Conservation (phyloP, 371 early-diverging fungal genomes). For the Nematocida minor region DNA sequence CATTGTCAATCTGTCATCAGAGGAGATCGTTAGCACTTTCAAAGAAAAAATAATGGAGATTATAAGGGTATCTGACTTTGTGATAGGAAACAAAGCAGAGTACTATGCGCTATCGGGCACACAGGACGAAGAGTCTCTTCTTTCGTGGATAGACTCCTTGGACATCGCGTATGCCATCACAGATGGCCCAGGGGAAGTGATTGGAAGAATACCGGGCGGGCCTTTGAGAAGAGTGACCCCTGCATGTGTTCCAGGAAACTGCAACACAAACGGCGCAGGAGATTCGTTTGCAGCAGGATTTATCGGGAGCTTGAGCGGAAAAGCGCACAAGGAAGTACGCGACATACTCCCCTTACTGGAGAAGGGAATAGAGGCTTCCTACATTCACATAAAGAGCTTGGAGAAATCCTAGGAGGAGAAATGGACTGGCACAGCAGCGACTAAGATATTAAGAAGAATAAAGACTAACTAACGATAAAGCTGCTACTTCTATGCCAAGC, state of each 20-base stretch:
- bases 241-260: background rate
- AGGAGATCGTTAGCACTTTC: conserved; percentile 11
- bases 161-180: conserved; percentile 41
- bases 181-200: conserved; percentile 14
- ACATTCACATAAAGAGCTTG: conserved; percentile 5
- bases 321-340: background rate
- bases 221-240: conserved; percentile 16
- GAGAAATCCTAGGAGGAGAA: background rate
- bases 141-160: conserved; percentile 5
- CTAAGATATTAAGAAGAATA: too few species aligned
- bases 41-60: background rate
- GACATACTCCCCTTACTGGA: conserved; percentile 34
- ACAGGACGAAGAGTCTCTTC: background rate
- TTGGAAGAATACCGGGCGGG: conserved; percentile 33
- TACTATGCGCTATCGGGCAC: conserved; percentile 8
- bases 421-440: too few species aligned
- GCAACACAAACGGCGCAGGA: conserved; percentile 43
- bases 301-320: conserved; percentile 8
- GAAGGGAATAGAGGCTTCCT: background rate
- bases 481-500: background rate
- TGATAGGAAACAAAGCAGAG: conserved; percentile 42
- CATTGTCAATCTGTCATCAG: conserved; percentile 37
- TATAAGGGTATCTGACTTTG: conserved; percentile 22
- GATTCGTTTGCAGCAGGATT: conserved; percentile 51
- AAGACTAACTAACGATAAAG: too few species aligned